Conservation (phyloP, 768 basidiomycete genomes). For the Lactarius tabidus region DNA sequence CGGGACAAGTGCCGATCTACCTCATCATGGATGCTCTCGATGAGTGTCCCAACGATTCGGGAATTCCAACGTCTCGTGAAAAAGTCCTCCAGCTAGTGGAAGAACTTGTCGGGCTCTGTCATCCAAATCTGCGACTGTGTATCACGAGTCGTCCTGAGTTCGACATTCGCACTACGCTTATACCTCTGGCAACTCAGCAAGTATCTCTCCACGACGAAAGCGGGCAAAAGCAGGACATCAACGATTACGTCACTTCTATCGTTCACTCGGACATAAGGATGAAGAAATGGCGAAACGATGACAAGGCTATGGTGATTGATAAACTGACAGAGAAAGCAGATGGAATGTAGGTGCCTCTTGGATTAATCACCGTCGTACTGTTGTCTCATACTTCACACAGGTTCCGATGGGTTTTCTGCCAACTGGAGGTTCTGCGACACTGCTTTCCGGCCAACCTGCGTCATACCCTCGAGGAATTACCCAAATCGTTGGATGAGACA, state of each 20-base stretch:
- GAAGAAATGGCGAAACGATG: not conserved
- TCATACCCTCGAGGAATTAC: not conserved
- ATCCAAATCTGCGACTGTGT: not conserved
- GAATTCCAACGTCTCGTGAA: not conserved
- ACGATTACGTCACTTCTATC: not conserved
- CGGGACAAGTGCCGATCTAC: not conserved
- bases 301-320: not conserved
- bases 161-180: not conserved
- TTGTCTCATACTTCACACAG: not conserved
- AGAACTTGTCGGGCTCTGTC: not conserved
- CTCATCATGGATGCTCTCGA: not conserved
- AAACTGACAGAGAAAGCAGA: not conserved
- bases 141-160: not conserved
- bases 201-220: not conserved
- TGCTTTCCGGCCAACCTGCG: not conserved
- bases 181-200: not conserved
- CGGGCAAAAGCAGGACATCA: not conserved
- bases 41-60: not conserved
- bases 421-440: not conserved
- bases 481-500: not conserved
- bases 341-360: not conserved
- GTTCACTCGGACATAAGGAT: not conserved
- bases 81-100: not conserved
- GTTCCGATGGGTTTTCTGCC: conserved; percentile 12
- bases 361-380: not conserved